A percentile compares a stretch with the other conserved stretches of the same genome.
phyloP scores from a whole-genome alignment of 805 yeast species.

The Kuraishia ogatae region DNA sequence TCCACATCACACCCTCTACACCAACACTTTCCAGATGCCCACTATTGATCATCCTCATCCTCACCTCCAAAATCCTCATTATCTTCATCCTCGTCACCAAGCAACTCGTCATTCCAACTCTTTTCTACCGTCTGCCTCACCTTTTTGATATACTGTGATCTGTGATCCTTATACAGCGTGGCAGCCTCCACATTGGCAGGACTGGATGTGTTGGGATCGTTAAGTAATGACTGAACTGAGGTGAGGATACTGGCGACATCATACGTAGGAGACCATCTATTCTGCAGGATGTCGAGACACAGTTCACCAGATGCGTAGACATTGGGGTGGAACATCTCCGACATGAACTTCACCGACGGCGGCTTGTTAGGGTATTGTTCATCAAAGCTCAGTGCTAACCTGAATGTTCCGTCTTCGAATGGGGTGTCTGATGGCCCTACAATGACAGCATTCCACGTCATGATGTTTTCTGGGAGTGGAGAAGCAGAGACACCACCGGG shows the following conservation, averaged over 20 bases:
- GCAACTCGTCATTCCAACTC: conserved; percentile 82
- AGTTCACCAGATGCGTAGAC: conserved; percentile 94
- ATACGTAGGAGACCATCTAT: conserved; percentile 97
- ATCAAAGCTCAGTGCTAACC: conserved; percentile 78
- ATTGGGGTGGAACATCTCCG: conserved; percentile 97
- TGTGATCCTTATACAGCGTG: conserved; percentile 87
- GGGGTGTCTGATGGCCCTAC: conserved; percentile 98
- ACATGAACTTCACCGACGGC: conserved; percentile 82
- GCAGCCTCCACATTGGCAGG: conserved; percentile 99
- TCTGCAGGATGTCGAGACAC: conserved; percentile 91
- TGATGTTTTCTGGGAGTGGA: conserved; percentile 93
- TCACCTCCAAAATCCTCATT: conserved; percentile 22
- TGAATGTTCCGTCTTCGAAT: conserved; percentile 95
- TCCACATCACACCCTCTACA: too few relatives aligned
- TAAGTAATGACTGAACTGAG: conserved; percentile 81
- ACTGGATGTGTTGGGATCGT: conserved; percentile 93
- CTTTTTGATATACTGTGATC: conserved; percentile 82
- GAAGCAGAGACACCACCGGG: conserved; percentile 98
- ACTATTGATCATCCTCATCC: conserved; percentile 7
- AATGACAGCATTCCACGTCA: conserved; percentile 97
- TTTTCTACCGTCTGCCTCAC: conserved; percentile 93
- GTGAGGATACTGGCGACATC: conserved; percentile 95
- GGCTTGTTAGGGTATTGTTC: conserved; percentile 98
- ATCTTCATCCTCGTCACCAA: conserved; percentile 39
- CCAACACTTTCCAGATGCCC: background rate